Evolutionary conservation across 441 rosid genomes (phyloP), one percentile per base, ranked within the genome.

Genomic region (Erodium texanum): DNA sequence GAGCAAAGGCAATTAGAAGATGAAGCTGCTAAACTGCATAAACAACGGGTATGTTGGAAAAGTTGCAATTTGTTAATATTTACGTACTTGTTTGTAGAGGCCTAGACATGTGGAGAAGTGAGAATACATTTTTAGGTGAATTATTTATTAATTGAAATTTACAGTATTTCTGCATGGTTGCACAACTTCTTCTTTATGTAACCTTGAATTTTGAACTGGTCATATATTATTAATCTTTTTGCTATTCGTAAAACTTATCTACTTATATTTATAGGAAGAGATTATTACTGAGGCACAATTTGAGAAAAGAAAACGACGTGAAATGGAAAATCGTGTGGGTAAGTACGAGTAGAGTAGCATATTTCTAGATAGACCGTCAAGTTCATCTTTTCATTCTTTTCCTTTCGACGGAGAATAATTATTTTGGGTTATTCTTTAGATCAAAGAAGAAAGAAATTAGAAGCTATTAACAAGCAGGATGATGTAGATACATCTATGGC

Each of bases 1-100:
- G 93, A 91, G 80, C 86, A 81, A 71, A 85, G 87, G 70, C 80
- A 64, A 27, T 66, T 88, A 66, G 99, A 94, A 77, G 89, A 87
- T 66, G 89, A 79, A 79, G 89, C 81, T 71, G 89, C 97, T 59
- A 80, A 81, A 66, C 84, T 88, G 72, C 85, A 82, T 18, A 94
- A 79, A 75, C 79, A 85, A 75, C 83, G 96, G 86, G 96, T 89
- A 81, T 70, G 77, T 15, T 50, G 70, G 66, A 66, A 67, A 52
- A 29, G 58, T 2, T 12, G 45, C 67, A 18, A 11, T 48, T 9
- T 45, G 62, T 27, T 66, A 24, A 23, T 70, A 2, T 32, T 32
- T 54, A 24, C 34, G 22, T 48, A 48, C n/a, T 20, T 1, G 43
- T 14, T 19, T 41, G 5, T 45, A 36, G 27, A 65, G 68, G 32